Evolutionary conservation across 2,329 filamentous ascomycete genomes (phyloP), one percentile per base, ranked within the genome.

Genomic region (Alternaria panax): DNA sequence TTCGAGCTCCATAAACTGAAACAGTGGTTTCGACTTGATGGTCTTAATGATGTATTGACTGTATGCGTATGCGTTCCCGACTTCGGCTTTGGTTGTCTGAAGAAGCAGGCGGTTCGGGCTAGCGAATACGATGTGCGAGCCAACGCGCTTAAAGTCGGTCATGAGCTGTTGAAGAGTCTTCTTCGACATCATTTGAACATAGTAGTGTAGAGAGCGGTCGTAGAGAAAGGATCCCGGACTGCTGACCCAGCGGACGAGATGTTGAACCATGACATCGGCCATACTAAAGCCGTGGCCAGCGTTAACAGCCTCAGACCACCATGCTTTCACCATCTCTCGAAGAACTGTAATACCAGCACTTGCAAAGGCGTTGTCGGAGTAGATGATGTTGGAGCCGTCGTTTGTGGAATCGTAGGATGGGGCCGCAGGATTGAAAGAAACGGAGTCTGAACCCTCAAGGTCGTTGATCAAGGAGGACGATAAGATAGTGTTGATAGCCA

Each of bases 131-230:
- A 99, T 90, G 68, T 97, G 92, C 0, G 93, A 97, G 2, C 95
- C 95, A 2, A 99, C 94, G 11, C 94, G 90, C 60, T 93, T 89
- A 81, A 99, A 99, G 75, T 99, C 95, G 0, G 90, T 91, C 91
- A 99, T 97, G 34, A 99, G 86, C 78, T 98, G 94, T 74, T 97
- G 92, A 66, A 99, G 92, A 0, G 96, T 95, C 78, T 99, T 99
- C 66, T 92, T 91, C 32, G 93, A 97, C 90, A 99, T 96, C 88
- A 97, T 95, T 77, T 97, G 94, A 54, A 99, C 93, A 73, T 99
- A 98, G 82, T 97, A 95, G 74, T 98, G 93, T 64, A 99, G 80
- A 6, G 93, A 92, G 5, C 91, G 88, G 79, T 99, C 96, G 75
- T 98, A 99, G 57, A 99, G 88, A 80, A 94, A 97, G 0, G 93